Base-by-base conservation (phyloP, 2,329 filamentous ascomycete species). In the Phaeosphaeriaceae sp. region DNA sequence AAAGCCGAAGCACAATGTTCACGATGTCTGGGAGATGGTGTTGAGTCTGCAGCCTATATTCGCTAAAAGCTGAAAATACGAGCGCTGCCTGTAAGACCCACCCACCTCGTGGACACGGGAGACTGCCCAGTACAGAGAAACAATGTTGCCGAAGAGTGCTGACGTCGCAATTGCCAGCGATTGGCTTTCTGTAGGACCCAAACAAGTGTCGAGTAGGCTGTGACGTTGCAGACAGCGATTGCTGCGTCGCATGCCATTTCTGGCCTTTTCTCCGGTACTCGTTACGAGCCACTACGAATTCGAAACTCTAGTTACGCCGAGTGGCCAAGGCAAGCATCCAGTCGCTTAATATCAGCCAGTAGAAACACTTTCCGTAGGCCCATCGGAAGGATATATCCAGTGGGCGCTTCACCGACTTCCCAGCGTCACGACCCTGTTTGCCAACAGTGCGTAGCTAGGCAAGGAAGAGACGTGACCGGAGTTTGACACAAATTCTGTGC, bases 401-500 rank as follows among this genome's bases (percentile, higher is more conserved):
- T 26, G 43, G 15, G 34, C 42, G 43, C 26, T 34, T 46, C 34
- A 46, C 43, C 43, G 43, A 39, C 43, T 46, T 46, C 33, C 37
- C 47, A 50, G 41, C 37, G 29, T 42, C 51, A 37, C 41, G 44
- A 15, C 46, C 13, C 40, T 42, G 21, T 20, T 13, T n/a, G 35
- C 34, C 35, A 34, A 35, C 26, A 34, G 34, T 20, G 46, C 38
- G 23, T 39, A 23, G 38, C 34, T 26, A 35, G 40, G 48, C 30
- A 30, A 46, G 43, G 26, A 49, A 42, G 23, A 26, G 23, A 37
- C 46, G 46, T 54, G 47, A 56, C 52, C 42, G 45, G 48, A 53
- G 52, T 36, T 56, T 55, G 49, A 50, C 52, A 57, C 55, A 52
- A 46, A 49, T 28, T 21, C 21, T 32, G 50, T 56, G 51, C 50